Evolutionary conservation across 2,329 filamentous ascomycete genomes (phyloP).

Genomic region (Paraphoma sp.): DNA sequence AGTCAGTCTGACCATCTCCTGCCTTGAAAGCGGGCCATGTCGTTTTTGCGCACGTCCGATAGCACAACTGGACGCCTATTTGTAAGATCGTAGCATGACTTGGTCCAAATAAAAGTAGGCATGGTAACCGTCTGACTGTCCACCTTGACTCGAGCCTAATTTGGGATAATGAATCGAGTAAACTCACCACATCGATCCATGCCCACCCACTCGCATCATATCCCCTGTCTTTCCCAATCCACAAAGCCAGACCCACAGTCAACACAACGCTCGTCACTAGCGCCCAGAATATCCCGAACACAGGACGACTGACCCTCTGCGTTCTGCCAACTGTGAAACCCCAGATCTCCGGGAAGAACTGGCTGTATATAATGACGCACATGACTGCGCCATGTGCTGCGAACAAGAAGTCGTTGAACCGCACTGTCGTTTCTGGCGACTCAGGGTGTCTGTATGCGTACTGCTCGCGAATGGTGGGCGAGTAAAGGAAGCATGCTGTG

Average conservation of each 20-base stretch:
- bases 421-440: constrained; percentile 80
- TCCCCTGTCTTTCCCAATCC: constrained; percentile 50
- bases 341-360: constrained; percentile 78
- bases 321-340: constrained; percentile 68
- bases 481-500: constrained; percentile 78
- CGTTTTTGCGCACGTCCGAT: too few relatives aligned
- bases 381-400: constrained; percentile 80
- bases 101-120: too few relatives aligned
- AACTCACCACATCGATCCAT: constrained; percentile 68
- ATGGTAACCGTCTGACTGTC: too few relatives aligned
- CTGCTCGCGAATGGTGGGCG: constrained; percentile 75
- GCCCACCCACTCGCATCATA: constrained; percentile 61
- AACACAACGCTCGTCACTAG: constrained; percentile 65
- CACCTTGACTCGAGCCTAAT: too few relatives aligned
- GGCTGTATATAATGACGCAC: constrained; percentile 75
- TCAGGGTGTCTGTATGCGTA: constrained; percentile 81
- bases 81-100: too few relatives aligned
- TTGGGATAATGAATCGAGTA: too few relatives aligned
- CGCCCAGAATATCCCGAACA: constrained; percentile 74
- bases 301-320: constrained; percentile 64
- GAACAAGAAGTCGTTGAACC: constrained; percentile 89
- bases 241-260: constrained; percentile 55
- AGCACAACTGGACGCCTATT: too few relatives aligned
- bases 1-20: constrained; percentile 2
- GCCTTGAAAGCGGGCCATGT: too few relatives aligned